phyloP scores from a whole-genome alignment of 2,329 filamentous ascomycete genomes.

The Tolypocladium capitatum region DNA sequence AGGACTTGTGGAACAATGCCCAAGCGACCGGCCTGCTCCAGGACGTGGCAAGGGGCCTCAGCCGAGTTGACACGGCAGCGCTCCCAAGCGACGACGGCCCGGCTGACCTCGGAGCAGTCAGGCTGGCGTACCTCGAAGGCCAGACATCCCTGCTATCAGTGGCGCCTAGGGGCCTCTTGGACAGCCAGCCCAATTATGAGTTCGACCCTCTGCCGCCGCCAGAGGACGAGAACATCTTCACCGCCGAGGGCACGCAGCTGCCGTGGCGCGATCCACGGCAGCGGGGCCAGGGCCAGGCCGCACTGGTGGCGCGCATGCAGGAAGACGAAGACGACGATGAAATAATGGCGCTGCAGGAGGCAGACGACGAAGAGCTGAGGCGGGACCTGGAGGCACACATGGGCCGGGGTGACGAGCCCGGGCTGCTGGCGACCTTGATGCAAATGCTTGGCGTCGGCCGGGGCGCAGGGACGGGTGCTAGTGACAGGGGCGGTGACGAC shows the following conservation, averaged over 20 bases:
- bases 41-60: constrained; percentile 48
- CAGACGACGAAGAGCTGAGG: constrained; percentile 19
- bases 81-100: constrained; percentile 26
- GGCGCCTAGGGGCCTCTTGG: constrained; percentile 52
- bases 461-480: background rate
- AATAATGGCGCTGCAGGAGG: constrained; percentile 9
- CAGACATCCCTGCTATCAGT: constrained; percentile 56
- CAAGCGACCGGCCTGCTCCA: constrained; percentile 56
- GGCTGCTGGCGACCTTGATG: constrained; percentile 13
- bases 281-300: constrained; percentile 5
- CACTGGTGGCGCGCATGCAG: constrained; percentile 14
- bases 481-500: constrained; percentile 6
- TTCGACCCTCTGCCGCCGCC: constrained; percentile 73
- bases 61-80: constrained; percentile 25
- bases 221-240: constrained; percentile 38
- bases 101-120: constrained; percentile 41
- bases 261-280: constrained; percentile 25
- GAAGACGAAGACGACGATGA: constrained; percentile 6
- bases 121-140: constrained; percentile 69
- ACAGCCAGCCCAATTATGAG: constrained; percentile 52
- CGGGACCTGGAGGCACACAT: constrained; percentile 17
- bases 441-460: constrained; percentile 12
- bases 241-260: constrained; percentile 24
- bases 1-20: constrained; percentile 76
- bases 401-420: constrained; percentile 11